Conservation (phyloP, 306 rosid species). For the Prunus padus region DNA sequence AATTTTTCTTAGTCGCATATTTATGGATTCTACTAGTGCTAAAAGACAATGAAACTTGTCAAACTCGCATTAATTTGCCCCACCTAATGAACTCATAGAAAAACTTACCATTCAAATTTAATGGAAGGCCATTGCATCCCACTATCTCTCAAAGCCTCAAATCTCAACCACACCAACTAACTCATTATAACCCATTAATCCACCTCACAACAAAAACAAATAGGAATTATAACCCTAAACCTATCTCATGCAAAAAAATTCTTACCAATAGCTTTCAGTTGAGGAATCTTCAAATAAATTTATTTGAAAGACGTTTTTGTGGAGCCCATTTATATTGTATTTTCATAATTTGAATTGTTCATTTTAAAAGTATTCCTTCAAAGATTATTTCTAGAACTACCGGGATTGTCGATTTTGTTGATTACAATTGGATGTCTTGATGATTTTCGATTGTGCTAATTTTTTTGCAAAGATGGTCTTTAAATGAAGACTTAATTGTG, state of each 20-base stretch:
- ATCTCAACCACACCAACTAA: slow-evolving; percentile 2
- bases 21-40: neutral
- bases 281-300: no score
- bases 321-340: no score
- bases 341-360: no score
- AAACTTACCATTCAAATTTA: neutral
- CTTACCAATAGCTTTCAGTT: neutral
- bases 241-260: neutral
- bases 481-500: no score
- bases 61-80: slow-evolving; percentile 2
- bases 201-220: neutral
- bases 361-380: no score
- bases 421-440: no score
- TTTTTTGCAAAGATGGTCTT: no score
- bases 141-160: neutral
- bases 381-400: rapidly evolving
- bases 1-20: neutral
- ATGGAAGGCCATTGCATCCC: neutral
- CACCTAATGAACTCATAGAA: neutral
- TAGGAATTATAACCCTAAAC: neutral
- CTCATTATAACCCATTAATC: neutral
- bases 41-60: neutral
- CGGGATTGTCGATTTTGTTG: rapidly evolving
- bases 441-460: no score
- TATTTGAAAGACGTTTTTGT: no score